A percentile compares a stretch with the other conserved stretches of the same genome.
Conservation (phyloP, 768 basidiomycete species). For the Tulasnella sp. region DNA sequence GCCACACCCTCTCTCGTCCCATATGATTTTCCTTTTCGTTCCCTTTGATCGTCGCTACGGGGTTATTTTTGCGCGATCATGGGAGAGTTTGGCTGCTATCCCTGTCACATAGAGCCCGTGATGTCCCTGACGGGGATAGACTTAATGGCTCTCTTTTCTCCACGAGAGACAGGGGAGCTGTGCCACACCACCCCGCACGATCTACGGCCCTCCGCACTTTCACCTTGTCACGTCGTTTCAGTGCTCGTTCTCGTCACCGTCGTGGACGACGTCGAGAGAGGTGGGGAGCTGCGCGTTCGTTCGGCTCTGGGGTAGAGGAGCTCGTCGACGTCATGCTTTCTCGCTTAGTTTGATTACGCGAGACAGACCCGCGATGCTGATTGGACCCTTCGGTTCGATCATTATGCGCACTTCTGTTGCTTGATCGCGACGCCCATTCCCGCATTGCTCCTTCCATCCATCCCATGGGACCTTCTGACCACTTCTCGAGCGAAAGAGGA, state of each 20-base stretch:
- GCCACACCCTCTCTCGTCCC: neutral
- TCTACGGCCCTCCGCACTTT: neutral
- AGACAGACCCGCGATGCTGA: neutral
- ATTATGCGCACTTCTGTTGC: neutral
- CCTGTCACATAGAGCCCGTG: neutral
- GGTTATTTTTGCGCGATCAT: neutral
- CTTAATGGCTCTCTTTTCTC: neutral
- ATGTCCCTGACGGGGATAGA: neutral
- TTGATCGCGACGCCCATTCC: neutral
- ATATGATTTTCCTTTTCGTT: no score
- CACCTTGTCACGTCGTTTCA: neutral
- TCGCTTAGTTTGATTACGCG: neutral
- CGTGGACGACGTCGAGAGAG: neutral
- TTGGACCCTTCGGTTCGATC: neutral
- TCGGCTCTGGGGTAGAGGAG: neutral
- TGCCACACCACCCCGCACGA: neutral
- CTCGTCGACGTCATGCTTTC: no score
- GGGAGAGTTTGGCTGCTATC: neutral
- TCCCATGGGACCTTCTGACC: neutral
- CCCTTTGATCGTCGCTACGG: constrained; percentile 1
- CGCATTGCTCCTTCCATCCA: neutral
- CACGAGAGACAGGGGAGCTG: neutral
- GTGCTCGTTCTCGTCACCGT: neutral
- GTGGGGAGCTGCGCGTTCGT: neutral
- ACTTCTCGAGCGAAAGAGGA: neutral